Evolutionary conservation across 371 early-diverging fungal species (phyloP), one percentile per base, ranked within the genome.

Genomic region (Lichtheimia ornata): DNA sequence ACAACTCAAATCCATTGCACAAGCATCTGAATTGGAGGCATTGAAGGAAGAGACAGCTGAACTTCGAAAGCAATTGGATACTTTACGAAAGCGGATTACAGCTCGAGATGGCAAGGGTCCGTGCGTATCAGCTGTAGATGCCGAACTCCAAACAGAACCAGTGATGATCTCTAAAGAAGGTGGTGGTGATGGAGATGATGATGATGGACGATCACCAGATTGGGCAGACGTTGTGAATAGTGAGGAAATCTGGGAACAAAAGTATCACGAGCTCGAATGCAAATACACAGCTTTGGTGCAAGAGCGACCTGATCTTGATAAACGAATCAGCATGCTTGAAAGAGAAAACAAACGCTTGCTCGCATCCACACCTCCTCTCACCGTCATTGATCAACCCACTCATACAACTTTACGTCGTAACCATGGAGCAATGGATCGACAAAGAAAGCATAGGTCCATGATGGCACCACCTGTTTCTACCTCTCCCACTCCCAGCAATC

Each of bases 11-110:
- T 42, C 62, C 3, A 62, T 70, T 43, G 66, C 56, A 2, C 70
- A 74, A 30, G 20, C 65, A 12, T 59, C 70, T 53, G 74, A 74
- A 6, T 44, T 68, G 28, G 73, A 74, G 24, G 44, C 58, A 41
- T 14, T 68, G 9, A 60, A 54, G 20, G 49, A 65, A 7, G 61
- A 58, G 12, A 64, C 60, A n/a, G 50, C 47, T 12, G 69, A 68
- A 22, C 54, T 68, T 17, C 61, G 61, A 28, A 53, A 41, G 22
- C 53, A 64, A 17, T 44, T 56, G 15, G 61, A 60, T 12, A 7
- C 18, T 9, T 14, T 17, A 50, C 44, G 22, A 41, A 35, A 2
- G 66, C 63, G 44, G 55, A 47, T 70, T 5, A 13, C 50, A 53
- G 41, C 57, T 42, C 25, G 20, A 42, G 56, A 42, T 17, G 35